Base-by-base conservation (phyloP, 2,329 filamentous ascomycete genomes). In the Diaporthe vaccinii region DNA sequence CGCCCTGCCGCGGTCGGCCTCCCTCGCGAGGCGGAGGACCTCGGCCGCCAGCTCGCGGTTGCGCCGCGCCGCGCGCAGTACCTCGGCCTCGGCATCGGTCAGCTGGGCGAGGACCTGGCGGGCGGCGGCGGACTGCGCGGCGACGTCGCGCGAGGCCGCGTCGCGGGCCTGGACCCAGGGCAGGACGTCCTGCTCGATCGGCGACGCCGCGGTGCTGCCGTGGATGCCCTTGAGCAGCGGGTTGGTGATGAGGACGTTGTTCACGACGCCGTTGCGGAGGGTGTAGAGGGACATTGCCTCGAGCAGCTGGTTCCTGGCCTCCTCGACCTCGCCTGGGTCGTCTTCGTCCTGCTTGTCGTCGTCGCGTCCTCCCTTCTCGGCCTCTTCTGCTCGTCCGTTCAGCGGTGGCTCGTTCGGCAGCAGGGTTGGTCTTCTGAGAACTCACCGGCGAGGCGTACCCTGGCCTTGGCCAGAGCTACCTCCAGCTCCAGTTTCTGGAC, bases 181-280 rank as follows among this genome's bases (percentile, higher is more conserved):
- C 17, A 93, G 84, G 15, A 97, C 87, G 73, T 93, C 91, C 94
- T 91, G 90, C 84, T 97, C 94, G 71, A 92, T 87, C 59, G 90
- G 89, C 2, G 91, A 90, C 25, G 91, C 89, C 76, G 90, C 88
- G 17, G 89, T 90, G 58, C 91, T 91, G 76, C 90, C 86, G 82
- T 97, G 94, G 53, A 96, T 91, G 9, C 95, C 93, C 80, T 94
- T 94, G 74, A 97, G 86, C 55, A 94, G 91, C 10, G 95, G 94
- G 79, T 95, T 93, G 74, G 92, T 92, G 78, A 91, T 91, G 78
- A 97, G 84, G 72, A 94, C 91, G 62, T 89, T 91, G 76, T 93
- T 91, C 31, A 92, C 87, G 31, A 94, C 91, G 76, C 91, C 91
- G 81, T 93, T 93, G 77, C 91, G 91, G 74, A 96, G 87, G 55